Evolutionary conservation across 2,329 filamentous ascomycete genomes (phyloP).

Genomic region (Nothophaeocryptopus gaeumannii): DNA sequence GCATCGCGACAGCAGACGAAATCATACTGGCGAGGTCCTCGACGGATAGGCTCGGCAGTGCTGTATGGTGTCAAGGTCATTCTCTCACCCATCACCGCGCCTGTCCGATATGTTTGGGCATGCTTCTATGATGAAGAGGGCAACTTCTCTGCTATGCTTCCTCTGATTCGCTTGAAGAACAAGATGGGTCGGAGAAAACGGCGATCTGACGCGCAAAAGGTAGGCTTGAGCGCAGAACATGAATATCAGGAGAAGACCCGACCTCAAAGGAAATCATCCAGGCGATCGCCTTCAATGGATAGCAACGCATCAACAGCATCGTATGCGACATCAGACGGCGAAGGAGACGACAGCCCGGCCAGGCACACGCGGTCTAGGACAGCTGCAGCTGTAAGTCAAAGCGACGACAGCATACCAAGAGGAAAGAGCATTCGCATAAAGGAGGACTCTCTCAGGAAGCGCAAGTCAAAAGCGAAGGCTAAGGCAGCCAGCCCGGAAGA

Average conservation of each 20-base stretch:
- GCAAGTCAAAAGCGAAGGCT: constrained; percentile 60
- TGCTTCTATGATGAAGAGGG: constrained; percentile 80
- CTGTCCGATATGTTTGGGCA: constrained; percentile 76
- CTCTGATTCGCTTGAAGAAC: constrained; percentile 60
- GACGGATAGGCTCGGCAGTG: constrained; percentile 68
- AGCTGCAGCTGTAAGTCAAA: constrained; percentile 47
- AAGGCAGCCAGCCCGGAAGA: constrained; percentile 33
- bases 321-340: constrained; percentile 63
- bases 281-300: constrained; percentile 42
- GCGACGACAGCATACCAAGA: constrained; percentile 61
- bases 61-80: constrained; percentile 76
- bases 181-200: constrained; percentile 45
- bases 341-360: constrained; percentile 48
- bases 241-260: constrained; percentile 35
- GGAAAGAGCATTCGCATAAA: constrained; percentile 83
- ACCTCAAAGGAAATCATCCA: constrained; percentile 32
- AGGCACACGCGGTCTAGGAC: constrained; percentile 66
- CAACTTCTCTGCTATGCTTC: constrained; percentile 72
- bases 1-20: constrained; percentile 9
- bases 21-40: constrained; percentile 24
- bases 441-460: constrained; percentile 70
- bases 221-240: constrained; percentile 30
- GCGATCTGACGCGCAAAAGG: constrained; percentile 28
- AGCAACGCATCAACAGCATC: constrained; percentile 51
- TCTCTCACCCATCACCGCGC: constrained; percentile 72